Percentiles rank a stretch among this genome's conserved stretches.
phyloP scores from a whole-genome alignment of 768 basidiomycete genomes.

The Gloeostereum incarnatum region DNA sequence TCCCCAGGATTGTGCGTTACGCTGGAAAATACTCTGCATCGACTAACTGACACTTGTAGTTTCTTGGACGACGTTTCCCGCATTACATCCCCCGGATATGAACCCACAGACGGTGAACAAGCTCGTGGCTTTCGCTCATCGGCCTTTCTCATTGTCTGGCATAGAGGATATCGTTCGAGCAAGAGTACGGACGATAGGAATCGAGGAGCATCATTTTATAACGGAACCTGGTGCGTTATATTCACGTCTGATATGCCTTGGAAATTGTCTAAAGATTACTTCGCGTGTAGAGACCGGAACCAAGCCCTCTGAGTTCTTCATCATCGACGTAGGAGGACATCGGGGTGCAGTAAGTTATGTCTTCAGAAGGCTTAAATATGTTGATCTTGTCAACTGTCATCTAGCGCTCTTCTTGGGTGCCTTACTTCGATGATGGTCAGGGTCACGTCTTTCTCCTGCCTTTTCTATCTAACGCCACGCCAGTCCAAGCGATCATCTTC shows the following conservation, averaged over 20 bases:
- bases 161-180: constrained; percentile 68
- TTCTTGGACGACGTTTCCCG: constrained; percentile 65
- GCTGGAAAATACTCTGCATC: background rate
- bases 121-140: background rate
- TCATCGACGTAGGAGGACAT: constrained; percentile 64
- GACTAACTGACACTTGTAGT: constrained; percentile 24
- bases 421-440: constrained; percentile 67
- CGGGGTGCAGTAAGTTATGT: constrained; percentile 31
- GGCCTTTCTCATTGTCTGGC: background rate
- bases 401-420: constrained; percentile 60
- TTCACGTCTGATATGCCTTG: background rate
- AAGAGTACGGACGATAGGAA: constrained; percentile 61
- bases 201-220: constrained; percentile 61
- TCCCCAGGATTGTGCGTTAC: constrained; percentile 58
- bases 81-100: constrained; percentile 44
- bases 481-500: constrained; percentile 74
- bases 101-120: constrained; percentile 55
- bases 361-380: background rate
- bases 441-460: background rate
- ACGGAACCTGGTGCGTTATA: constrained; percentile 39
- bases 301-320: constrained; percentile 48
- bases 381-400: background rate
- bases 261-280: background rate
- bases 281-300: constrained; percentile 11
- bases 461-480: background rate